These are phyloP conservation scores for Stephania yunnanensis DNA, from an alignment of 164 flowering plant species.

Conservation along the genomic window DNA sequence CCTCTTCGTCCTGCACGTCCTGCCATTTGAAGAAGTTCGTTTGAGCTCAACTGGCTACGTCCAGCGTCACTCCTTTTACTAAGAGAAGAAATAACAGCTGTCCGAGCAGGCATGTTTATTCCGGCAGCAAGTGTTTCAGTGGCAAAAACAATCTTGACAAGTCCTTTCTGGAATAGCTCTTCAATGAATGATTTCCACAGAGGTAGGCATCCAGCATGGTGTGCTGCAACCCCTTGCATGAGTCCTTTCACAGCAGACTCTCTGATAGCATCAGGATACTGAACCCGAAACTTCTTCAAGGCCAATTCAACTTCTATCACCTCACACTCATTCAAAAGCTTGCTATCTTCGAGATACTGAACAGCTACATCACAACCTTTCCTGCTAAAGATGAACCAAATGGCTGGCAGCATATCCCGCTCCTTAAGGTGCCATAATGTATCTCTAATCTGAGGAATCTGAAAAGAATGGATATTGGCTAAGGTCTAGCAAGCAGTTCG, in stretches of 20 bases:
- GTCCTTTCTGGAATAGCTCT: slow-evolving; percentile 79
- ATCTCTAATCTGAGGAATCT: slow-evolving; percentile 91
- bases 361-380: slow-evolving; percentile 98
- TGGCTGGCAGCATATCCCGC: slow-evolving; percentile 89
- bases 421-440: slow-evolving; percentile 66
- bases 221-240: slow-evolving; percentile 85
- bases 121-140: slow-evolving; percentile 99
- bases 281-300: slow-evolving; percentile 64
- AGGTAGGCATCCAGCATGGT: slow-evolving; percentile 96
- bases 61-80: slow-evolving; percentile 71
- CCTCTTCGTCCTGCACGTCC: slow-evolving; percentile 99
- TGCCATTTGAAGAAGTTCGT: slow-evolving; percentile 95
- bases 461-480: neutral
- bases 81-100: slow-evolving; percentile 83
- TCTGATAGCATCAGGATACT: slow-evolving; percentile 89
- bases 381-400: slow-evolving; percentile 97
- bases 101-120: slow-evolving; percentile 97
- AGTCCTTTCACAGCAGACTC: slow-evolving; percentile 77
- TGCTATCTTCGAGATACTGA: slow-evolving; percentile 69
- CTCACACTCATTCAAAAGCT: slow-evolving; percentile 79
- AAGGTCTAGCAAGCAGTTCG: neutral
- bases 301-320: slow-evolving; percentile 76
- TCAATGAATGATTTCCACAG: slow-evolving; percentile 95
- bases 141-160: slow-evolving; percentile 89
- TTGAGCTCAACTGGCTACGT: slow-evolving; percentile 58